These are phyloP conservation scores for Moniliella sp. DNA, from an alignment of 1,284 basidiomycete genomes.

Conservation along the genomic window DNA sequence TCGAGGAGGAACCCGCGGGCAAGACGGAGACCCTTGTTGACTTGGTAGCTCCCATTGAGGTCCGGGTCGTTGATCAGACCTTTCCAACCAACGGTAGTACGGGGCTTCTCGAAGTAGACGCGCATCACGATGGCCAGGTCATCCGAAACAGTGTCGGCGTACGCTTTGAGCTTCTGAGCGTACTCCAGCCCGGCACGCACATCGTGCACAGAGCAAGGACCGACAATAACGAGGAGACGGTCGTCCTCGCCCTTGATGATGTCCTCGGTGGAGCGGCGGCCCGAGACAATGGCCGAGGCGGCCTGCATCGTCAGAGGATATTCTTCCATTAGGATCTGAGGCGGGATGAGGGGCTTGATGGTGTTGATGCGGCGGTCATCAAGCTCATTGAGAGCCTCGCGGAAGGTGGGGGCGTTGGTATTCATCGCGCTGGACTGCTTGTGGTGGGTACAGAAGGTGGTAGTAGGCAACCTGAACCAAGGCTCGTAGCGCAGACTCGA, in stretches of 20 bases:
- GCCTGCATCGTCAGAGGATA: conserved; percentile 3
- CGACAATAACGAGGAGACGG: conserved; percentile 3
- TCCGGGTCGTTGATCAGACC: conserved; percentile 84
- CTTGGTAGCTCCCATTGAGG: conserved; percentile 60
- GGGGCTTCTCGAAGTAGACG: conserved; percentile 32
- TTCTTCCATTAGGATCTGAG: conserved; percentile 4
- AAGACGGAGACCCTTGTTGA: conserved; percentile 83
- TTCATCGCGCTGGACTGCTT: too few relatives aligned
- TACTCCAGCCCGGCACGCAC: conserved; percentile 5
- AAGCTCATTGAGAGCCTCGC: conserved; percentile 2
- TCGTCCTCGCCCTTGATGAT: conserved; percentile 4
- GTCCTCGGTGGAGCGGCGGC: conserved; percentile 2
- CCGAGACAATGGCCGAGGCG: conserved; percentile 1
- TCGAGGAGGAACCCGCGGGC: conserved; percentile 62
- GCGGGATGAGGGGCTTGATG: conserved; percentile 4
- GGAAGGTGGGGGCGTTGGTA: not conserved
- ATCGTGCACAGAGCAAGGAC: conserved; percentile 5
- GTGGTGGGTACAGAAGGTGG: too few relatives aligned
- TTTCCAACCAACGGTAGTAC: conserved; percentile 95
- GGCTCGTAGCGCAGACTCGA: too few relatives aligned
- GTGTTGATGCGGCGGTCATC: conserved; percentile 3
- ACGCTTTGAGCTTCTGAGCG: conserved; percentile 50
- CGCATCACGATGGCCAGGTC: conserved; percentile 81
- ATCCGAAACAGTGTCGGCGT: conserved; percentile 56
- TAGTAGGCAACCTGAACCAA: too few relatives aligned